phyloP scores from a whole-genome alignment of 805 yeast genomes.

The Tetrapisispora taiwanensis region DNA sequence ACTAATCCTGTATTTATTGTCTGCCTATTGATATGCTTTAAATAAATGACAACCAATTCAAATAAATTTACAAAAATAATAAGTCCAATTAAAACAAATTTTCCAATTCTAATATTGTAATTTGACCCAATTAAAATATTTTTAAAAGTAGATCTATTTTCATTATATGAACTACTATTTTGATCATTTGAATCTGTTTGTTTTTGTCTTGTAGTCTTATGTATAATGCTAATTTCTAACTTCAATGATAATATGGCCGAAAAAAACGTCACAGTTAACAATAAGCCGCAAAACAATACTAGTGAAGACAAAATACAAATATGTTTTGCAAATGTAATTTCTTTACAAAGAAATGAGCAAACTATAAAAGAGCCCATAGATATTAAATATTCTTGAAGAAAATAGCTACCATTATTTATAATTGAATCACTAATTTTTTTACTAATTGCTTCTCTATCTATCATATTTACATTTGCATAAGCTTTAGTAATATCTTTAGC shows the following conservation, averaged over 20 bases:
- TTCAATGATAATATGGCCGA: conserved; percentile 78
- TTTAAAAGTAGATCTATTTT: no score
- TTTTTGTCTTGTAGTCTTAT: conserved; percentile 65
- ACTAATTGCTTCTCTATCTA: conserved; percentile 22
- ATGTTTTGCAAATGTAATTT: conserved; percentile 63
- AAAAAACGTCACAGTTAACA: conserved; percentile 70
- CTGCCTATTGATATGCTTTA: background rate
- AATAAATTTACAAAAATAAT: conserved; percentile 56
- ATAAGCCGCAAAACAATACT: conserved; percentile 58
- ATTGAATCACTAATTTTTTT: conserved; percentile 29
- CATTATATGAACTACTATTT: conserved; percentile 66
- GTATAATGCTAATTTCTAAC: conserved; percentile 78
- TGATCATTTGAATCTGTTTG: conserved; percentile 51
- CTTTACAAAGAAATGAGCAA: conserved; percentile 54
- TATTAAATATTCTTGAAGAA: conserved; percentile 65
- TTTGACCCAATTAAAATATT: conserved; percentile 26
- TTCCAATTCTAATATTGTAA: conserved; percentile 42
- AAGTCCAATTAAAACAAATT: conserved; percentile 47
- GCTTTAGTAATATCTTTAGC: conserved; percentile 47
- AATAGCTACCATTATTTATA: conserved; percentile 29
- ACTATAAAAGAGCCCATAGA: conserved; percentile 60
- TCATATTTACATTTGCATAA: conserved; percentile 25
- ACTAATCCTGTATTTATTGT: background rate
- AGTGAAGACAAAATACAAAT: conserved; percentile 69
- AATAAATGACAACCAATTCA: conserved; percentile 31